These are phyloP conservation scores for Suillus subaureus DNA, from an alignment of 768 basidiomycete genomes.

Conservation along the genomic window DNA sequence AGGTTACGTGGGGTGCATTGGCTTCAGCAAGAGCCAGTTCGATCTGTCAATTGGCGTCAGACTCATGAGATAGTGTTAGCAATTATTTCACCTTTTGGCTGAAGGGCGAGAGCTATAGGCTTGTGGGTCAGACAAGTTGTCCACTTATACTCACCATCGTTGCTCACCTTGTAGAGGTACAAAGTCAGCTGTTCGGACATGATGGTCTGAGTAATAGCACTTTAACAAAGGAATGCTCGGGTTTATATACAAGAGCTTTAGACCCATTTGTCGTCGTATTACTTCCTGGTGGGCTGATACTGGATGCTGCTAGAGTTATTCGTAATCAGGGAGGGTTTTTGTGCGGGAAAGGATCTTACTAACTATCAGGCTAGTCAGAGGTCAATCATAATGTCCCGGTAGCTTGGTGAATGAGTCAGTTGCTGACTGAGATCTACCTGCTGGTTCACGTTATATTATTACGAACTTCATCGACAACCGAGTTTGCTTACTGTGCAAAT, in stretches of 20 bases:
- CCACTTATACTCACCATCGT: neutral
- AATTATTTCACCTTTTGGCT: conserved; percentile 47
- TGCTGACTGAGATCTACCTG: neutral
- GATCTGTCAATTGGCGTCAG: conserved; percentile 33
- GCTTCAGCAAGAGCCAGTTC: conserved; percentile 60
- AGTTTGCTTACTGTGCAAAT: neutral
- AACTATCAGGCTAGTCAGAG: neutral
- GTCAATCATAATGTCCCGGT: neutral
- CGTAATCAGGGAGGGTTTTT: neutral
- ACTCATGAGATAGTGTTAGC: neutral
- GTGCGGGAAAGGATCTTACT: neutral
- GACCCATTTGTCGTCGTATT: neutral
- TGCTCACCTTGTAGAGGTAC: conserved; percentile 44
- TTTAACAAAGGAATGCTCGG: neutral
- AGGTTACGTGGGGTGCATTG: conserved; percentile 47
- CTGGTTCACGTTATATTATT: neutral
- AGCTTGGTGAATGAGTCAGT: neutral
- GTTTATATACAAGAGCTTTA: neutral
- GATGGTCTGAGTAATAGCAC: neutral
- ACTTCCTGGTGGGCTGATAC: neutral
- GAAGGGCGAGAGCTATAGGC: conserved; percentile 51
- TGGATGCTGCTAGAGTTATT: neutral
- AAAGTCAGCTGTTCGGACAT: conserved; percentile 39
- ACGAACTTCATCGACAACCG: neutral
- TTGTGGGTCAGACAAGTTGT: conserved; percentile 5